Evolutionary conservation across 2,329 filamentous ascomycete species (phyloP), one percentile per base, ranked within the genome.

Genomic region (Falciphora oryzae): DNA sequence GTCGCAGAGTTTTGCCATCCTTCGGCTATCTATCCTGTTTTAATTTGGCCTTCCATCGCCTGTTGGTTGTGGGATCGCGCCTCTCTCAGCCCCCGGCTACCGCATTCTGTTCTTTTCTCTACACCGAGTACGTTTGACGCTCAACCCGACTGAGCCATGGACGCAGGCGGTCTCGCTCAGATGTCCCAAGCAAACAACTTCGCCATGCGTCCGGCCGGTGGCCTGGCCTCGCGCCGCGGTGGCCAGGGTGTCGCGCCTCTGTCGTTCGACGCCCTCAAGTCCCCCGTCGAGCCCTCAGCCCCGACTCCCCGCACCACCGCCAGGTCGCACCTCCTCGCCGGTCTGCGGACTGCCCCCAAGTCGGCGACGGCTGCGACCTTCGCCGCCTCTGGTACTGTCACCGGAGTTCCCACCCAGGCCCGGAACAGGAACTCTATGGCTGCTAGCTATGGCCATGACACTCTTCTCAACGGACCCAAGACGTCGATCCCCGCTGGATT

Each of bases 91-190:
- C 35, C 32, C 44, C 59, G 59, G 38, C 32, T 13, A 27, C 59
- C 18, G 8, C 44, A 53, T 53, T 53, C 44, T 53, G 44, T 66
- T 65, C 53, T 57, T 35, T 62, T 44, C 44, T n/a, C 57, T 22
- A 50, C 22, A 53, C 31, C 16, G 11, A 61, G 25, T 16, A 22
- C 61, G 50, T 25, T 64, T 18, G 16, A 56, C 50, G 31, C 57
- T 18, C 22, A 50, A 60, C 32, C 66, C 65, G 64, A 71, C 74
- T 79, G 81, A 83, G 80, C 78, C 71, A 89, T 96, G 89, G 90
- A 97, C 94, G 89, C 94, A 87, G 94, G 94, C 86, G 92, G 93
- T 95, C 92, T 97, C 83, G 90, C 93, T 95, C 93, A 96, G 86
- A 98, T 98, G 94, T 91, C 92, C 82, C 94, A 92, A 83, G 91